Conservation (phyloP, 176 grass and related monocot species). For the Lolium perenne region DNA sequence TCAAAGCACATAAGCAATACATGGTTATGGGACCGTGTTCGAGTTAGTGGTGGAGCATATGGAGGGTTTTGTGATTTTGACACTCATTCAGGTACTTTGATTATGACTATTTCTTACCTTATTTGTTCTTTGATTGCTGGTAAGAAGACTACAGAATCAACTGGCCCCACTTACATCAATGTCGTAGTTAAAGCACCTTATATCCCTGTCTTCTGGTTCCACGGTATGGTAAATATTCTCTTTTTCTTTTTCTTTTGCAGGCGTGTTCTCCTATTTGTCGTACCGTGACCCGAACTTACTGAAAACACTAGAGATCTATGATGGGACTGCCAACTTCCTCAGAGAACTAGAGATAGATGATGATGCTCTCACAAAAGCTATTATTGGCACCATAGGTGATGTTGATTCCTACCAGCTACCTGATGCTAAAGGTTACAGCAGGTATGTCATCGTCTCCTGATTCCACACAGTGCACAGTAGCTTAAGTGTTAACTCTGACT, state of each 20-base stretch:
- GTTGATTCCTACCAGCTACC: slow-evolving; percentile 94
- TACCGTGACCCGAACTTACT: slow-evolving; percentile 97
- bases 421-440: slow-evolving; percentile 99
- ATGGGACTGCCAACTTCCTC: slow-evolving; percentile 90
- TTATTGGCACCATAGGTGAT: slow-evolving; percentile 97
- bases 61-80: slow-evolving; percentile 99
- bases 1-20: slow-evolving; percentile 95
- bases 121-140: not conserved
- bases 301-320: slow-evolving; percentile 95
- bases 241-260: slow-evolving; percentile 47
- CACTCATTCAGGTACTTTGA: slow-evolving; percentile 81
- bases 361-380: slow-evolving; percentile 90
- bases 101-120: not conserved
- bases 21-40: slow-evolving; percentile 96
- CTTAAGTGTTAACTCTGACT: not conserved
- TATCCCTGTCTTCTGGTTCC: slow-evolving; percentile 10
- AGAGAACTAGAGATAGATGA: slow-evolving; percentile 84
- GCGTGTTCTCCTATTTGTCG: slow-evolving; percentile 97
- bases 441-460: slow-evolving; percentile 53
- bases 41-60: slow-evolving; percentile 97
- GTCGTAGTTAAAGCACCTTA: not conserved
- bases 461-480: not conserved
- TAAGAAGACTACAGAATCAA: slow-evolving; percentile 24
- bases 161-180: not conserved
- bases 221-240: slow-evolving; percentile 32